A percentile compares a stretch with the other conserved stretches of the same genome.
Evolutionary conservation across 108 stramenopile genomes (phyloP).

Genomic region (Pelagomonas calceolata): DNA sequence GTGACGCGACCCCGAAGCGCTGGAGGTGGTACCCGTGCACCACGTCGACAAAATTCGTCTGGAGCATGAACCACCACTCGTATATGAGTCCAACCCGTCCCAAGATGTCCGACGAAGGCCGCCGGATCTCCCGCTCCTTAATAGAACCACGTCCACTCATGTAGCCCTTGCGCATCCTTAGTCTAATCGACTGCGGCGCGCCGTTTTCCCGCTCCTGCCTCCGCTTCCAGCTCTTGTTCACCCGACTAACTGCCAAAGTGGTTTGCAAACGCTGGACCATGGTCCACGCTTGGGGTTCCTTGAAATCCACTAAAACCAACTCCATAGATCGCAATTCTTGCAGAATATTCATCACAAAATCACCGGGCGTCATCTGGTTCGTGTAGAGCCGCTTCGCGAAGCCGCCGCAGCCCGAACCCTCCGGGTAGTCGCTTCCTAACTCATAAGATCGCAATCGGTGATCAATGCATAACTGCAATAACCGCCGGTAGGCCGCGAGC

Average conservation of each 20-base stretch:
- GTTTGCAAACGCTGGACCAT: background rate
- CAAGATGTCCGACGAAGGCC: background rate
- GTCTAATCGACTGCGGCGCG: background rate
- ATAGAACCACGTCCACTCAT: background rate
- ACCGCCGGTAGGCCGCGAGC: conserved; percentile 4
- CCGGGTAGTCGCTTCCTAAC: conserved; percentile 2
- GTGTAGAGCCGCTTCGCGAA: background rate
- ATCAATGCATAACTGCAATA: background rate
- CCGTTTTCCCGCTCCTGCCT: background rate
- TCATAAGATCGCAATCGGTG: background rate
- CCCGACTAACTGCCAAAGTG: background rate
- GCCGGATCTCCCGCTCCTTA: background rate
- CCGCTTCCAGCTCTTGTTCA: background rate
- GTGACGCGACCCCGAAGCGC: background rate
- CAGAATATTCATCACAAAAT: background rate
- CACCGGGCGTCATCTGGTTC: background rate
- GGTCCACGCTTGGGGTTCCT: background rate
- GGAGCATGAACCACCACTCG: background rate
- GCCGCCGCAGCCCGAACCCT: background rate
- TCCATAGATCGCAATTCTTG: background rate
- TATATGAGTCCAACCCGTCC: background rate
- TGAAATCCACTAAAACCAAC: background rate
- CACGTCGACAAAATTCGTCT: background rate
- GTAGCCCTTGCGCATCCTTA: conserved; percentile 5
- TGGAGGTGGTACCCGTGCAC: conserved; percentile 1